Base-by-base conservation (phyloP, 371 early-diverging fungal genomes). In the Encephalitozoon cuniculi region DNA sequence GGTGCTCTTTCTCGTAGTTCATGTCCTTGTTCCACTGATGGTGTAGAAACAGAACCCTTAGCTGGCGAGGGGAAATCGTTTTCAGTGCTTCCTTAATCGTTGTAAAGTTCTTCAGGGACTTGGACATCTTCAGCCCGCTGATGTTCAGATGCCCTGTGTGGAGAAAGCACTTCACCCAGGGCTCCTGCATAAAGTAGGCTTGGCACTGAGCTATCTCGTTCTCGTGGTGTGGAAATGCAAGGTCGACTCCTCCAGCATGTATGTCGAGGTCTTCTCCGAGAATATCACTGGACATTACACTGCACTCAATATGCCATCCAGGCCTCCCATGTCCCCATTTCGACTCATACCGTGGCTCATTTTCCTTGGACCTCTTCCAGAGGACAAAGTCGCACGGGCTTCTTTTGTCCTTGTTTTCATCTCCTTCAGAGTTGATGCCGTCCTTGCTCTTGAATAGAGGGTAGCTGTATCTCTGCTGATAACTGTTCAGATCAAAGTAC, bases 281-380 rank as follows among this genome's bases (percentile, higher is more conserved):
- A 21, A 96, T 88, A 79, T 93, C 94, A 77, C 91, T 74, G 21
- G 96, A 95, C 99, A 99, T 99, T 23, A 90, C 97, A 15, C 93
- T 92, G 89, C 99, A 99, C 86, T 99, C 99, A 85, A 99, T 97
- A 79, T 99, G 99, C 99, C 99, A 99, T 12, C 99, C 99, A 21
- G 99, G 99, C 26, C 99, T 90, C 41, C 88, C 88, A 54, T 66
- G 68, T 51, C 95, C 92, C 94, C 95, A 96, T 49, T 92, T 93
- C 0, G 92, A 92, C 25, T 89, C 84, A 95, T 96, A 97, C 12
- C 87, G 84, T n/a, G 95, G 96, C 85, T 97, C 97, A 65, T 94
- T 94, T 3, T 91, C 88, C 87, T 96, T 96, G 41, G 91, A 90
- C 12, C 87, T 85, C 85, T 99, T 99, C 99, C 99, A 99, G 44